Conservation (phyloP, 2,329 filamentous ascomycete genomes). For the Apiospora rasikravindrae region DNA sequence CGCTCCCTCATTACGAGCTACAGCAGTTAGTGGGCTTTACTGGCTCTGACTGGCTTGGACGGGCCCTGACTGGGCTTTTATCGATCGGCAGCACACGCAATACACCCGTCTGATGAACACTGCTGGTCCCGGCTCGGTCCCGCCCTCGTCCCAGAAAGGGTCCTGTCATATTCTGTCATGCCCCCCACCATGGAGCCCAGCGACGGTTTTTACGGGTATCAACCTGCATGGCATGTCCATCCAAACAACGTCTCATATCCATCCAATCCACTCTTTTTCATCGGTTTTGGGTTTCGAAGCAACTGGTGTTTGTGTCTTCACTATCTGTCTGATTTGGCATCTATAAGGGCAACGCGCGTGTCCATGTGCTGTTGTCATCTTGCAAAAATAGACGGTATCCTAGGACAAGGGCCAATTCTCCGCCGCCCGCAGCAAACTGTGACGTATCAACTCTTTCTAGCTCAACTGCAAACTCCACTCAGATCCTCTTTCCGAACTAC, state of each 20-base stretch:
- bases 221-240: neutral
- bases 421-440: neutral
- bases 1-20: neutral
- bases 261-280: neutral
- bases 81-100: neutral
- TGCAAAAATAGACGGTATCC: neutral
- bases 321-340: neutral
- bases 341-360: neutral
- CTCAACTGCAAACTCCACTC: conserved; percentile 9
- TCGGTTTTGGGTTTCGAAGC: neutral
- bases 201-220: neutral
- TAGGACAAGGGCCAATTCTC: neutral
- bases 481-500: conserved; percentile 8
- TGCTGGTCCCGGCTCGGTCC: neutral
- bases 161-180: neutral
- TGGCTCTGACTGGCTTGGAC: too few species aligned
- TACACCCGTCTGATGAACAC: neutral
- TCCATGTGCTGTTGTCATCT: neutral
- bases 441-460: neutral
- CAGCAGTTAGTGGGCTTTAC: too few species aligned
- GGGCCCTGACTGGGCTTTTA: neutral
- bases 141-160: neutral
- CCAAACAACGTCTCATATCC: neutral
- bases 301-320: neutral
- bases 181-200: neutral